Base-by-base conservation (phyloP, 2,329 filamentous ascomycete genomes). In the Cladorrhinum sp. region DNA sequence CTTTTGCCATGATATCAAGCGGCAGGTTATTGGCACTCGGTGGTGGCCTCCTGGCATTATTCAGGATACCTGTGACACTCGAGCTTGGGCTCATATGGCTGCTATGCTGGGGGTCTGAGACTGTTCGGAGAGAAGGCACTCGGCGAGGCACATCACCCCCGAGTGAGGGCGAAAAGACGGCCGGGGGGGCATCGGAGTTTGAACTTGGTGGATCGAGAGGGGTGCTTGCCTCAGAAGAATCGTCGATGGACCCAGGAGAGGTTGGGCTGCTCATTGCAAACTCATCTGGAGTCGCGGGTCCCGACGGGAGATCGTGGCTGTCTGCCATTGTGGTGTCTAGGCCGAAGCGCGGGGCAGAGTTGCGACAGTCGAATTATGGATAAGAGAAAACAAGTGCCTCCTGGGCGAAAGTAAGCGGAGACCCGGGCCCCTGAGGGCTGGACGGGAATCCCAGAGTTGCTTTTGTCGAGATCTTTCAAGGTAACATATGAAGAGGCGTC, bases 61-160 rank as follows among this genome's bases (percentile, higher is more conserved):
- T 92, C 69, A 96, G 78, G 60, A 90, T 84, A 45, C 92, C 92
- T 3, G 93, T 79, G 45, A 91, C 87, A 25, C 89, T 95, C n/a
- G 92, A 96, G n/a, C 87, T 92, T 6, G 89, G 78, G 59, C 85
- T 91, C 85, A 96, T 92, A 60, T 76, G 74, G 23, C 75, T 74
- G 27, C 77, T 71, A 58, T 77, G 78, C 65, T 79, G 77, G 20
- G 86, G 77, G 54, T 87, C 84, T 57, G 86, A 85, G 20, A 83
- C 74, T 51, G 85, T 83, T 67, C 86, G 83, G 48, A 86, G 73
- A 4, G 85, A 84, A 20, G 85, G 81, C 60, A 87, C 70, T 72
- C 85, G 75, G 72, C 82, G 78, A 58, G 79, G 77, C 38, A 67
- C 62, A 59, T 78, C 77, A 63, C 41, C 41, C n/a, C 41, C 41